Evolutionary conservation across 1,284 basidiomycete genomes (phyloP), one percentile per base, ranked within the genome.

Genomic region (Chalciporus piperatoides): DNA sequence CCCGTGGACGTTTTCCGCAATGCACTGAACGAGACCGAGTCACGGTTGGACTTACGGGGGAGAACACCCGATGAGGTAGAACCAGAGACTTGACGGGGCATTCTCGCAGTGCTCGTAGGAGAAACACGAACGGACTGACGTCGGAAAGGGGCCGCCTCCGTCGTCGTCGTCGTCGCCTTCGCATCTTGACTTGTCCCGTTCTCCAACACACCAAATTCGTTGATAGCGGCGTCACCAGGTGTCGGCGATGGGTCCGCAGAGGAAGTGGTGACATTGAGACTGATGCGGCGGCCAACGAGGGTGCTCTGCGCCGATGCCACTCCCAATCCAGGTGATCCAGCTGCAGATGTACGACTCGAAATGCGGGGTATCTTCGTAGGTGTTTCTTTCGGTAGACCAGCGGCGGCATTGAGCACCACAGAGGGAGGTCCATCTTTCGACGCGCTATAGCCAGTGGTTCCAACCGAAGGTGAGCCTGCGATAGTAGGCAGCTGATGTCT

Each of bases 321-420:
- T 19, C 82, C 78, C 52, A 83, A 64, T 21, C 81, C 78, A 3
- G 85, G 85, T 9, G 86, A 85, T 41, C 80, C 76, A 42, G 74
- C 77, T 2, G 83, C 79, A 3, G 88, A 89, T 4, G 83, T 82
- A 41, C 86, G 78, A 62, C 84, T 90, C 17, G 90, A 86, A 51
- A 96, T 93, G 36, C 93, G 86, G 44, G 94, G 94, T 59, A 97
- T 97, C 73, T 94, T 95, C 19, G 94, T 97, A 0, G 94, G 92
- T 0, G 88, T 89, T 64, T 90, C 87, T 67, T 90, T 90, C 4
- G 78, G 65, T 48, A 82, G 65, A n/a, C 73, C 70, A 21, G 76
- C 71, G 3, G 73, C 59, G 6, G 78, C 70, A 56, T 81, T 83
- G 50, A 75, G 59, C 19, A 79, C 63, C 24, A 78, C 73, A 15